Base-by-base conservation (phyloP, 1,284 basidiomycete species). In the Pyrrhoderma noxium region DNA sequence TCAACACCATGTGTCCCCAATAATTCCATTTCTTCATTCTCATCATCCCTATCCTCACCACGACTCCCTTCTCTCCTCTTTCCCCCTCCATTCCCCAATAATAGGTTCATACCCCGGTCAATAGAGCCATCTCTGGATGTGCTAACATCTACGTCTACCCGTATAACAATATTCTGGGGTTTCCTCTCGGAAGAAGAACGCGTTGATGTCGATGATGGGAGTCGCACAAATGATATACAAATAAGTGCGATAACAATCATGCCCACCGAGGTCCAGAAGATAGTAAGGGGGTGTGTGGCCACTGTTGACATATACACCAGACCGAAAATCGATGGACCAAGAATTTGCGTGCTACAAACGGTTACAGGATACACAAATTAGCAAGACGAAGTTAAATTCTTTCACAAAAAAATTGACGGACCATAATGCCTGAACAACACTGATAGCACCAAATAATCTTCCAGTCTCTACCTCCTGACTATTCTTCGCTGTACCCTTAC, bases 401-500 rank as follows among this genome's bases (percentile, higher is more conserved):
- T 7, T 40, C 7, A 22, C 87, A 89, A 60, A 89, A 89, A 13
- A 91, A 67, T 69, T 63, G n/a, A 63, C 77, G 35, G 55, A 85
- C 85, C 75, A 70, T 25, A 89, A 60, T 1, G 81, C 73, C 56
- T 84, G 77, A 8, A 89, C 59, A 35, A 90, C 83, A 53, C 80
- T 79, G 52, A 90, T 58, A 2, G 79, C 82, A 14, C 87, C 88
- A 61, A 89, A 89, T 13, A 91, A 67, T 56, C 70, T 71, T 1
- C 84, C 86, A 3, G 70, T 64, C 61, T 86, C 82, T 19, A 57
- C 57, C 2, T 47, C 57, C 21, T 55, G 52, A 14, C 62, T 67
- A 2, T 31, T 31, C 27, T 31, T 31, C 27, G 67, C 25, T 22
- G 3, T 16, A 7, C 8, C 34, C 34, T 31, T 19, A 23, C 3